Conservation (phyloP, 2,329 filamentous ascomycete species). For the Mycosphaerella arachidis region DNA sequence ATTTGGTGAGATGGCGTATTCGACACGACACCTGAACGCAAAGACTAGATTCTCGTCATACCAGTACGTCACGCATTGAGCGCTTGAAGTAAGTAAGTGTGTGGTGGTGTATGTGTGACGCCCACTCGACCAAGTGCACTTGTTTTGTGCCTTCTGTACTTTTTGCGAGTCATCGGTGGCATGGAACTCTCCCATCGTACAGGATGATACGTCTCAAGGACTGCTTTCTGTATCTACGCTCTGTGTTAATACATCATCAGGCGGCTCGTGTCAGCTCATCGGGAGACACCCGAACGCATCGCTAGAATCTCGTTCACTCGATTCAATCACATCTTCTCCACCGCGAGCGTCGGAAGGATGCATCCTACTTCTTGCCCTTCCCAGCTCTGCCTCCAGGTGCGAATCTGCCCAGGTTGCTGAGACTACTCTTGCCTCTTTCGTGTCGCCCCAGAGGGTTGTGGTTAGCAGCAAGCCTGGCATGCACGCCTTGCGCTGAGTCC, state of each 20-base stretch:
- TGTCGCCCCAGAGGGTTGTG: conserved; percentile 14
- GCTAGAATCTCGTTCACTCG: not conserved
- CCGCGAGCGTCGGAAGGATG: not conserved
- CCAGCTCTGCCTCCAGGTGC: conserved; percentile 40
- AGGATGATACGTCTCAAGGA: not conserved
- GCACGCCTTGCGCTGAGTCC: not conserved
- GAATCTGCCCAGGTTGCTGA: conserved; percentile 43
- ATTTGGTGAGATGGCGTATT: no score
- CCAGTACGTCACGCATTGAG: no score
- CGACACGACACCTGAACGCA: no score
- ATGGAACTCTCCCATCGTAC: no score
- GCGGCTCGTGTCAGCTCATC: not conserved
- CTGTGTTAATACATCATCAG: not conserved
- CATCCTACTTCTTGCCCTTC: conserved; percentile 26
- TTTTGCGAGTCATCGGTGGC: no score
- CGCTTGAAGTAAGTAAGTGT: no score
- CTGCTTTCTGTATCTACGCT: not conserved
- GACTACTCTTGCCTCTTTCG: conserved; percentile 35
- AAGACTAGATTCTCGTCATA: no score
- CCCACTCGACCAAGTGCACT: no score
- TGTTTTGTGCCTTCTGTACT: no score
- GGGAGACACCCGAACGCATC: not conserved
- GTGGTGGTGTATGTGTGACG: no score
- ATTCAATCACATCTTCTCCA: not conserved
- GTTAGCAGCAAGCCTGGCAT: conserved; percentile 13